Conservation (phyloP, 768 basidiomycete genomes). For the Lyophyllum semitale region DNA sequence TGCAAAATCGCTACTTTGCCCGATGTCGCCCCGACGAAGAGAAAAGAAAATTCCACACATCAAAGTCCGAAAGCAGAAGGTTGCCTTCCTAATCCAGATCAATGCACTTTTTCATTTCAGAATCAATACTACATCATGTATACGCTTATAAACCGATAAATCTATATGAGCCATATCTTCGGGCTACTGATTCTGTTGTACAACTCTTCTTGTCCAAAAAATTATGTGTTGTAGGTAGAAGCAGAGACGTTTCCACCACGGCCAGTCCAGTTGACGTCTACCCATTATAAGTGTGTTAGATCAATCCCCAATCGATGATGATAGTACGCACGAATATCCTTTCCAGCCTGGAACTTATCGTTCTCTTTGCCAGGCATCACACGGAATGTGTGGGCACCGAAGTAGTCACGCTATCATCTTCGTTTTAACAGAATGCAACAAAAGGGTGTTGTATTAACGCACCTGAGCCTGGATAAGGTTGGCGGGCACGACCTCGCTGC, state of each 20-base stretch:
- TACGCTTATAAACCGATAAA: constrained; percentile 7
- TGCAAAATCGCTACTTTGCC: constrained; percentile 18
- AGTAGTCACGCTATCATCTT: constrained; percentile 83
- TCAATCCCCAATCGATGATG: constrained; percentile 1
- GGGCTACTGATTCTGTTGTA: constrained; percentile 1
- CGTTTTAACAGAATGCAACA: neutral
- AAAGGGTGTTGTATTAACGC: constrained; percentile 13
- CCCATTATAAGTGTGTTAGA: constrained; percentile 3
- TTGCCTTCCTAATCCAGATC: constrained; percentile 3
- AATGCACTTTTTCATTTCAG: neutral
- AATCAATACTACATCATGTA: constrained; percentile 12
- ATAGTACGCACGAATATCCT: constrained; percentile 81
- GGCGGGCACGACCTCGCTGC: constrained; percentile 92
- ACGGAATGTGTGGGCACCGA: constrained; percentile 98
- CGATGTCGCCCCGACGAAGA: constrained; percentile 22
- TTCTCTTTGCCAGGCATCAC: constrained; percentile 93
- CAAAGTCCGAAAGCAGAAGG: constrained; percentile 16
- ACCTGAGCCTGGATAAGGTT: constrained; percentile 95
- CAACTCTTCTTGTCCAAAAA: constrained; percentile 14
- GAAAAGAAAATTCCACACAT: constrained; percentile 79
- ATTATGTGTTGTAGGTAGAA: constrained; percentile 71
- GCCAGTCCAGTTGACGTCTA: constrained; percentile 99
- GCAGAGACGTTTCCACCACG: constrained; percentile 95
- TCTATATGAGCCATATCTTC: constrained; percentile 3
- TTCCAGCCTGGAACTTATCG: constrained; percentile 70